Conservation (phyloP, 495 filamentous ascomycete species). For the Ramalina peruviana region DNA sequence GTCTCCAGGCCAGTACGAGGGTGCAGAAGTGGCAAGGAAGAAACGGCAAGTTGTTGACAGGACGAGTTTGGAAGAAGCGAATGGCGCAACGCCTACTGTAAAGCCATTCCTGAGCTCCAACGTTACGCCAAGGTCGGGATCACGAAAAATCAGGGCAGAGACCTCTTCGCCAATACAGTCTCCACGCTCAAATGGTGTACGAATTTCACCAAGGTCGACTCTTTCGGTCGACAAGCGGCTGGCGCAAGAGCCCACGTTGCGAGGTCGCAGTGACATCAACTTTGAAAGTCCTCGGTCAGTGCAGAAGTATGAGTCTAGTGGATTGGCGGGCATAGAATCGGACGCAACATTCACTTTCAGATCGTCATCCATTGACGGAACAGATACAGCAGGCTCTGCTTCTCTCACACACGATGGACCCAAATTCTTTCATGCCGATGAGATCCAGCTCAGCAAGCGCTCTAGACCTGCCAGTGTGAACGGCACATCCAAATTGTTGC, state of each 20-base stretch:
- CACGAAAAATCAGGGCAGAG: slow-evolving; percentile 52
- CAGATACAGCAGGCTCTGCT: neutral
- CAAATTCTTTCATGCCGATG: slow-evolving; percentile 67
- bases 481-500: slow-evolving; percentile 12
- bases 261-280: neutral
- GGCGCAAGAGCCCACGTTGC: slow-evolving; percentile 6
- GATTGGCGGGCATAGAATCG: slow-evolving; percentile 5
- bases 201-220: slow-evolving; percentile 22
- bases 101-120: slow-evolving; percentile 46
- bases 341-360: slow-evolving; percentile 2
- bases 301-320: neutral
- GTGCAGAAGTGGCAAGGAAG: neutral
- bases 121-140: slow-evolving; percentile 57
- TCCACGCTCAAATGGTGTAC: slow-evolving; percentile 35
- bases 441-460: slow-evolving; percentile 36
- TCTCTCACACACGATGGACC: slow-evolving; percentile 32
- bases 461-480: slow-evolving; percentile 16
- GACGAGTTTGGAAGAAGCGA: neutral
- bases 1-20: neutral
- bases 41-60: neutral
- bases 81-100: slow-evolving; percentile 35
- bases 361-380: neutral
- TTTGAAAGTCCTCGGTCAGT: neutral
- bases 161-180: slow-evolving; percentile 46
- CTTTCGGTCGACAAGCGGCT: slow-evolving; percentile 19